Conservation (phyloP, 306 rosid species). For the Prunus kanzakura region DNA sequence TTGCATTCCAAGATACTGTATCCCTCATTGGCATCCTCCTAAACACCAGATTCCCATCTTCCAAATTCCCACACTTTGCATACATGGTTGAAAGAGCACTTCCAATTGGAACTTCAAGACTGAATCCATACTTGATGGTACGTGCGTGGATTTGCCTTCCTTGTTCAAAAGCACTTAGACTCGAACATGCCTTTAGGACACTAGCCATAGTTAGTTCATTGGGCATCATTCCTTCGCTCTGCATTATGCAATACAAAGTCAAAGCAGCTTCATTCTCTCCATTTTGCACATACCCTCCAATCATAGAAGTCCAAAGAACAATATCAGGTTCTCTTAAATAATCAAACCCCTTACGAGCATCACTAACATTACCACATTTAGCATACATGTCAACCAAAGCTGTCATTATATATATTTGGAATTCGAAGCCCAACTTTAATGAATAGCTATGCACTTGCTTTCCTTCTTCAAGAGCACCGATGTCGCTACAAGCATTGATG, state of each 20-base stretch:
- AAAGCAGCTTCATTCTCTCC: slow-evolving; percentile 72
- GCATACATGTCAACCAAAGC: slow-evolving; percentile 93
- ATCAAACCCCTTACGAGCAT: slow-evolving; percentile 72
- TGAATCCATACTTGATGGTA: slow-evolving; percentile 63
- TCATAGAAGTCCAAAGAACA: slow-evolving; percentile 90
- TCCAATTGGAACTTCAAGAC: slow-evolving; percentile 69
- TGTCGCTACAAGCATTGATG: slow-evolving; percentile 74
- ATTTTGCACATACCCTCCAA: slow-evolving; percentile 70
- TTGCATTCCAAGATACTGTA: slow-evolving; percentile 80
- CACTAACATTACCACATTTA: slow-evolving; percentile 56
- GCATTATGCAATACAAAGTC: slow-evolving; percentile 69
- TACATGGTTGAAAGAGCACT: slow-evolving; percentile 89
- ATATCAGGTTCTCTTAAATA: slow-evolving; percentile 61
- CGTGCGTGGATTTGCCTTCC: slow-evolving; percentile 77
- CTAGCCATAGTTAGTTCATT: slow-evolving; percentile 77
- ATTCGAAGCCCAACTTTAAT: slow-evolving; percentile 65
- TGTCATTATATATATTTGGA: slow-evolving; percentile 61
- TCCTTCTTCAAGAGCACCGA: slow-evolving; percentile 58
- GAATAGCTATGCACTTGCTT: slow-evolving; percentile 69
- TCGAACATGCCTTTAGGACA: slow-evolving; percentile 75
- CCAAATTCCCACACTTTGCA: slow-evolving; percentile 79
- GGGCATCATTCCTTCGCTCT: slow-evolving; percentile 55
- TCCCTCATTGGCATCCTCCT: slow-evolving; percentile 65
- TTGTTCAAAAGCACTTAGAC: slow-evolving; percentile 77
- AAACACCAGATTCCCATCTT: slow-evolving; percentile 59